These are phyloP conservation scores for Oryza officinalis DNA, from an alignment of 176 grass and related monocot species.

Conservation along the genomic window DNA sequence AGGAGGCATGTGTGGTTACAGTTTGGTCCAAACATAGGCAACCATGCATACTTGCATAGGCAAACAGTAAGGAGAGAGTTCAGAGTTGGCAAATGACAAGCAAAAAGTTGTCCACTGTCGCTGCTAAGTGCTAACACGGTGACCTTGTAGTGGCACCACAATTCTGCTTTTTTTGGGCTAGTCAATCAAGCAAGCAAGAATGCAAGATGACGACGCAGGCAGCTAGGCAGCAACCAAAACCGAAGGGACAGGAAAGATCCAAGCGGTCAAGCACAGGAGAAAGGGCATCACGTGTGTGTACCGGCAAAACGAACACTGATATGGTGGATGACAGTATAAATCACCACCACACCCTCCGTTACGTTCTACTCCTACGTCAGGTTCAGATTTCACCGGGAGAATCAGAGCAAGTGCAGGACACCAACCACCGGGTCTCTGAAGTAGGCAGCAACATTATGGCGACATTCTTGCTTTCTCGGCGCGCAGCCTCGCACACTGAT, in stretches of 20 bases:
- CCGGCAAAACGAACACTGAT: neutral
- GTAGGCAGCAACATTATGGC: constrained; percentile 36
- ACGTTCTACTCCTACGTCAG: neutral
- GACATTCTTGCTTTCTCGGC: neutral
- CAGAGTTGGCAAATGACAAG: neutral
- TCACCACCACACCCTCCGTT: neutral
- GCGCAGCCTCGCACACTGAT: neutral
- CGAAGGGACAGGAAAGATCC: neutral
- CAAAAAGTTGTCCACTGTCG: neutral
- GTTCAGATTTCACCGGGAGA: neutral
- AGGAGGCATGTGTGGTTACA: neutral
- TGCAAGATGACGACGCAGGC: neutral
- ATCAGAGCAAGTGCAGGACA: neutral
- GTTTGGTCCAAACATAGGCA: neutral
- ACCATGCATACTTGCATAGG: neutral
- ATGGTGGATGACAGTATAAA: neutral
- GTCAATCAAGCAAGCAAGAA: neutral
- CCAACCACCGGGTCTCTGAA: neutral
- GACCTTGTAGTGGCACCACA: neutral
- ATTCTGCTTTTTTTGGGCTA: neutral
- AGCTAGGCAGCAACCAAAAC: neutral
- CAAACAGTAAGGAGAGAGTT: neutral
- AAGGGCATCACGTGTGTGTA: neutral
- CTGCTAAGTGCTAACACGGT: neutral
- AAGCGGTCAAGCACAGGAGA: neutral